Evolutionary conservation across 331 rosid genomes (phyloP), one percentile per base, ranked within the genome.

Genomic region (Arachis monticola): DNA sequence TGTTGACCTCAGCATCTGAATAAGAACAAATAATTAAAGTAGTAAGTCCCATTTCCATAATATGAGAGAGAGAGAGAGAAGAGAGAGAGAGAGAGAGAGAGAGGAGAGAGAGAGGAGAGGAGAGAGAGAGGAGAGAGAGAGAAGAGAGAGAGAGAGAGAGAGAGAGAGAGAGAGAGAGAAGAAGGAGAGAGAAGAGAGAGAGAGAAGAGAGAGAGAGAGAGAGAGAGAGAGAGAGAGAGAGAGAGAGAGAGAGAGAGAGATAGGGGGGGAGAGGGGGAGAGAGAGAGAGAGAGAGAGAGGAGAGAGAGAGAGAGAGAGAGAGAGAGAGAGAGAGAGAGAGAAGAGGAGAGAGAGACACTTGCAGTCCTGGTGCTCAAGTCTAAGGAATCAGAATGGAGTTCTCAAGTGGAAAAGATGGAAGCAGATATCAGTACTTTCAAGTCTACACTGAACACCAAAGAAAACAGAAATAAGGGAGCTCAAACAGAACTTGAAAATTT

Each of bases 381-480:
- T 60, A 87, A 84, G 80, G 92, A 91, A 78, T 81, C 86, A 60
- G 79, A 83, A 80, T 82, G 87, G 90, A 41, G 41, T 51, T 13
- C 13, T 71, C 83, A 79, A 67, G 42, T 84, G 60, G 78, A 73
- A 69, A 77, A 81, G 81, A 72, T 87, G 86, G 82, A 79, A 75
- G 85, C 69, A 66, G 83, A 81, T 27, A 52, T 76, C 58, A 48
- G 1, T 17, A 73, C 74, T 64, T 76, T 14, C 5, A 82, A 80
- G 42, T 76, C 69, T 69, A 70, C 79, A 44, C 45, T 86, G 82
- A 74, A 64, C 53, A 53, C 32, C 38, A 84, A 85, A 65, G 89
- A 86, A 64, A 80, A 76, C n/a, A 55, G 80, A 83, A 62, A 79
- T 87, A 38, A 41, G 70, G 81, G 78, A 84, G 80, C 87, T 79